Base-by-base conservation (phyloP, 495 filamentous ascomycete genomes). In the Aspergillus carlsbadensis region DNA sequence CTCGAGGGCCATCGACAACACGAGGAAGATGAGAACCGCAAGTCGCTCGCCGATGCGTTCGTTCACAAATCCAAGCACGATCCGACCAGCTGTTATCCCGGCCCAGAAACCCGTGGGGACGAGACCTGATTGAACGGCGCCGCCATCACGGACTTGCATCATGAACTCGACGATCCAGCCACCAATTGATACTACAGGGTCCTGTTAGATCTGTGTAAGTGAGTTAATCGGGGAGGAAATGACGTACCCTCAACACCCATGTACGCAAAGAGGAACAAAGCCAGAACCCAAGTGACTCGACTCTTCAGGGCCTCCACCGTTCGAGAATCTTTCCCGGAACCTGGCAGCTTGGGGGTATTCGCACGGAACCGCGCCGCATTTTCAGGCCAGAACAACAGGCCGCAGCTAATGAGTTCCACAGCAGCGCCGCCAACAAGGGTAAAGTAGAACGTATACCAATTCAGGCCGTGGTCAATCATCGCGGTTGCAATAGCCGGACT, bases 1-100 rank as follows among this genome's bases (percentile, higher is more conserved):
- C 61, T 84, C 77, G 5, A 81, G 62, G 10, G 57, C 80, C 1
- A 80, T 64, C 35, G 52, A 20, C 5, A 60, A 26, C 3, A 31
- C 34, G 6, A 51, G 33, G 46, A 56, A 60, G 40, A 47, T 52
- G 22, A 71, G 56, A 43, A 86, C 76, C 15, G 84, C 79, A 21
- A 80, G 50, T 60, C 81, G 81, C 67, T 87, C 84, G 2, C 84
- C 84, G n/a, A 87, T 66, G 22, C 72, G 68, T 0, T 81, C 78
- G 7, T 83, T 87, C 13, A 87, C 77, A 51, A 87, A 87, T 0
- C 84, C 84, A 29, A 87, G 64, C 11, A 83, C 58, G 8, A 87
- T 64, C 20, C 84, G 69, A 5, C 84, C 84, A 10, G 84, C 70
- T 1, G 84, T 87, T 31, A 87, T 71, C 5, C 84, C 84, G 24